Evolutionary conservation across 768 basidiomycete species (phyloP).

Genomic region (Leccinum subgranulosum): DNA sequence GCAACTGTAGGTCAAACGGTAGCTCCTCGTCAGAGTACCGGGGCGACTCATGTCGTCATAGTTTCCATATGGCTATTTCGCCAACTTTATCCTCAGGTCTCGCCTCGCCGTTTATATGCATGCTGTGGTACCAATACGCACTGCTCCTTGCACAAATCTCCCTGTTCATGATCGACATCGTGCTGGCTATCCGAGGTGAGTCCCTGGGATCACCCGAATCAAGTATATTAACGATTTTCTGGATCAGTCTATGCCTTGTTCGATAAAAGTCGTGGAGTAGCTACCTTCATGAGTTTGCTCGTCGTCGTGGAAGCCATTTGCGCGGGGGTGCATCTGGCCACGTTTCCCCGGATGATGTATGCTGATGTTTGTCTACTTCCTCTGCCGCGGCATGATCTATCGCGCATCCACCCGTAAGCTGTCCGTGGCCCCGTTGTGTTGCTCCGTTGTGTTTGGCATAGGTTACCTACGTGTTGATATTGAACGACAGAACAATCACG

Average conservation of each 20-base stretch:
- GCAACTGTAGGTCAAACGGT: slow-evolving; percentile 8
- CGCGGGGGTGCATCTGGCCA: slow-evolving; percentile 1
- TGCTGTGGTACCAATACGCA: slow-evolving; percentile 6
- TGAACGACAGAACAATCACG: slow-evolving; percentile 4
- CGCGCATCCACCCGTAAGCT: slow-evolving; percentile 18
- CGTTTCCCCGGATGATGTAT: slow-evolving; percentile 18
- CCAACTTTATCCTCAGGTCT: slow-evolving; percentile 9
- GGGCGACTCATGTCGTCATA: neutral
- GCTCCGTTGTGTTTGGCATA: neutral
- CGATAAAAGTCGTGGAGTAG: slow-evolving; percentile 33
- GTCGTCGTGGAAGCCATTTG: slow-evolving; percentile 17
- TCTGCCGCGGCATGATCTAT: neutral
- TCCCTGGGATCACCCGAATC: neutral
- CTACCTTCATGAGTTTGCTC: slow-evolving; percentile 11
- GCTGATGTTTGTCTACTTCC: slow-evolving; percentile 26
- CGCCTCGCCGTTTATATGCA: slow-evolving; percentile 4
- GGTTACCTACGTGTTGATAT: neutral
- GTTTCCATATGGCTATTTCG: slow-evolving; percentile 6
- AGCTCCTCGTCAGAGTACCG: neutral
- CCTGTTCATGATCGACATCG: slow-evolving; percentile 15
- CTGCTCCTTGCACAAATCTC: slow-evolving; percentile 6
- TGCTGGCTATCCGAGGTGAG: slow-evolving; percentile 27
- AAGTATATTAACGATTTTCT: neutral
- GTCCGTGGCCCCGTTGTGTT: neutral
- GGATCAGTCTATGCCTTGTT: slow-evolving; percentile 29